A percentile compares a stretch with the other conserved stretches of the same genome.
These are phyloP conservation scores for Mortierella sp. DNA, from an alignment of 371 early-diverging fungal species.

Conservation along the genomic window DNA sequence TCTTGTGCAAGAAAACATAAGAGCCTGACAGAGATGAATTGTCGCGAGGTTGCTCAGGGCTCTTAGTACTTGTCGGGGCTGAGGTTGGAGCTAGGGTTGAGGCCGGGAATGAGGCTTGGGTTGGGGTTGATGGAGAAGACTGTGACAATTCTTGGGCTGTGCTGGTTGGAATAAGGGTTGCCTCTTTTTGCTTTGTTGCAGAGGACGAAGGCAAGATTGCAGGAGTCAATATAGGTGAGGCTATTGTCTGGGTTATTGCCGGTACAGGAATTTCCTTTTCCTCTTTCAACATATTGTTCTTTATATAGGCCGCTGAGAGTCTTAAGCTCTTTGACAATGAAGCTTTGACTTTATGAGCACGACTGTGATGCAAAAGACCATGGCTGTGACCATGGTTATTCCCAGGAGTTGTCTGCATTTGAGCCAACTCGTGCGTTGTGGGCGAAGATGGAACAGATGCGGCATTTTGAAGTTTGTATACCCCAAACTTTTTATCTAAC, in stretches of 20 bases:
- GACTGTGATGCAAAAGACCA: constrained; percentile 14
- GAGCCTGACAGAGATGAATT: constrained; percentile 27
- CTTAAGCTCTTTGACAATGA: constrained; percentile 46
- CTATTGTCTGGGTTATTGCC: constrained; percentile 13
- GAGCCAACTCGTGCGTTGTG: not conserved
- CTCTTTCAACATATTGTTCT: constrained; percentile 49
- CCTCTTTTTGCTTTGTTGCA: not conserved
- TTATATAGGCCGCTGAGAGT: constrained; percentile 49
- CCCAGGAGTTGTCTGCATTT: not conserved
- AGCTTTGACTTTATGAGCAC: constrained; percentile 48
- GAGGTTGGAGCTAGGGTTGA: no score
- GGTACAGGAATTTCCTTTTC: constrained; percentile 28
- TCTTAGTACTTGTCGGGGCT: not conserved
- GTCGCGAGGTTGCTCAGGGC: constrained; percentile 1
- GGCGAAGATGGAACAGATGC: constrained; percentile 13
- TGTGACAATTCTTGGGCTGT: not conserved
- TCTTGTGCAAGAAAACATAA: constrained; percentile 42
- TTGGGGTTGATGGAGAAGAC: constrained; percentile 8
- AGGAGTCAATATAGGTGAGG: constrained; percentile 2
- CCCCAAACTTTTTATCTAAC: not conserved
- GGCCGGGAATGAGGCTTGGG: no score
- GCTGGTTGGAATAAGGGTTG: not conserved
- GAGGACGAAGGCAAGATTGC: not conserved
- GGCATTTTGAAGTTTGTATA: constrained; percentile 21
- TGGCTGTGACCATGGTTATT: not conserved